A percentile compares a stretch with the other conserved stretches of the same genome.
phyloP scores from a whole-genome alignment of 2,329 filamentous ascomycete species.

The Aspergillus tubingensis region DNA sequence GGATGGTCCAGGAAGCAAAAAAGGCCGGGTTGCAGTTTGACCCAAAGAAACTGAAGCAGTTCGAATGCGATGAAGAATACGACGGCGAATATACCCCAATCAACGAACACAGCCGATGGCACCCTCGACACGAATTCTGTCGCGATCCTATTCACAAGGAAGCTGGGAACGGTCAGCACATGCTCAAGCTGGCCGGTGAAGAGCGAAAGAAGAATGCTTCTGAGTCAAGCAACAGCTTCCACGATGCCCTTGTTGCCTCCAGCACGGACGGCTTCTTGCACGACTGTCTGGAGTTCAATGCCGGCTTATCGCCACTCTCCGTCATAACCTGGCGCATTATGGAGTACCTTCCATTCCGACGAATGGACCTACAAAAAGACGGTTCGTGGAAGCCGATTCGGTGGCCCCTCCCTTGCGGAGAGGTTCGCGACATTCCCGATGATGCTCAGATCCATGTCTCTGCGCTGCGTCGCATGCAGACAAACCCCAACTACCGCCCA shows the following conservation, averaged over 20 bases:
- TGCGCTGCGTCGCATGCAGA: slow-evolving; percentile 70
- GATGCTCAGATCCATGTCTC: slow-evolving; percentile 72
- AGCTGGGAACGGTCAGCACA: slow-evolving; percentile 9
- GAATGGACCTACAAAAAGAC: slow-evolving; percentile 74
- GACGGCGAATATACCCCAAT: slow-evolving; percentile 40
- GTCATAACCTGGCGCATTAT: slow-evolving; percentile 74
- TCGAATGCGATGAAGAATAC: slow-evolving; percentile 61
- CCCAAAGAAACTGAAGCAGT: slow-evolving; percentile 63
- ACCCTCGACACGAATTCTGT: slow-evolving; percentile 16
- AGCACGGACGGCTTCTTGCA: slow-evolving; percentile 60
- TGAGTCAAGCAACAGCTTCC: slow-evolving; percentile 50
- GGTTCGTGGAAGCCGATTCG: slow-evolving; percentile 77
- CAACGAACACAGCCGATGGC: slow-evolving; percentile 24
- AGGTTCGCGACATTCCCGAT: slow-evolving; percentile 73
- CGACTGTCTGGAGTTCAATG: slow-evolving; percentile 68
- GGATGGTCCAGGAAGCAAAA: slow-evolving; percentile 68
- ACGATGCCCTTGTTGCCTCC: slow-evolving; percentile 60
- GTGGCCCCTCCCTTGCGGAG: slow-evolving; percentile 77
- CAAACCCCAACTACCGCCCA: slow-evolving; percentile 66
- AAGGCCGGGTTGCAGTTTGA: slow-evolving; percentile 72
- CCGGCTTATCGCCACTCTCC: slow-evolving; percentile 57
- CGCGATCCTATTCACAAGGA: slow-evolving; percentile 19
- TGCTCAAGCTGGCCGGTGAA: slow-evolving; percentile 10
- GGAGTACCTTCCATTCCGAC: slow-evolving; percentile 78
- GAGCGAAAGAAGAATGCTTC: slow-evolving; percentile 26